Evolutionary conservation across 345 rosid species (phyloP).

Genomic region (Dipteronia dyeriana): DNA sequence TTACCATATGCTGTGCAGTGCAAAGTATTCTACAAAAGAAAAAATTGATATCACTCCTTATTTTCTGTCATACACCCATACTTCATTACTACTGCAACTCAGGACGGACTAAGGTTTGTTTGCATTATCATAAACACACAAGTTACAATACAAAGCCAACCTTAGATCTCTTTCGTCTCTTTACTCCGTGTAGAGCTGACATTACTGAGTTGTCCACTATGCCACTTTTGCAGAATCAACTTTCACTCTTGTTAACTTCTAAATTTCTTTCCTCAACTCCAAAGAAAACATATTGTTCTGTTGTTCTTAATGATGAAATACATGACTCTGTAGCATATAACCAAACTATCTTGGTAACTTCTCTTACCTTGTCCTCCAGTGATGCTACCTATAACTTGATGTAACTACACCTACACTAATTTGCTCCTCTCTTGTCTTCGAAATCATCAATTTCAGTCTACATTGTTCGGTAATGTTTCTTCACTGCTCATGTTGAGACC

Average conservation of each 20-base stretch:
- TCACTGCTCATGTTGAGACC: background rate
- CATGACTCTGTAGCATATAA: no score
- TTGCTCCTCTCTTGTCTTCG: background rate
- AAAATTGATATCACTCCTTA: background rate
- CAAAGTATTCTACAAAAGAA: background rate
- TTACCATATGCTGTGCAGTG: background rate
- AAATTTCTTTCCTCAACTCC: background rate
- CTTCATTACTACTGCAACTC: background rate
- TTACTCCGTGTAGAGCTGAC: background rate
- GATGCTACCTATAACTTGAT: background rate
- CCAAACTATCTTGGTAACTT: no score
- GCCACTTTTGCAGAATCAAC: background rate
- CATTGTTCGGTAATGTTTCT: background rate
- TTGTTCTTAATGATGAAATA: background rate
- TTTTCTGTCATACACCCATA: background rate
- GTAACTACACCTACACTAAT: background rate
- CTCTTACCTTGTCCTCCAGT: no score
- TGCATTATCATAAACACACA: background rate
- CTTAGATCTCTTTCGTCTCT: background rate
- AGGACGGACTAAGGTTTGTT: background rate
- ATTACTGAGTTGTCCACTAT: background rate
- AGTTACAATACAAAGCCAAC: background rate
- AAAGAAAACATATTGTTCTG: background rate
- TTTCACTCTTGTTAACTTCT: background rate
- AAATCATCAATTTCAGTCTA: background rate